These are phyloP conservation scores for Fusarium pseudograminearum DNA, from an alignment of 2,329 filamentous ascomycete genomes.

Conservation along the genomic window DNA sequence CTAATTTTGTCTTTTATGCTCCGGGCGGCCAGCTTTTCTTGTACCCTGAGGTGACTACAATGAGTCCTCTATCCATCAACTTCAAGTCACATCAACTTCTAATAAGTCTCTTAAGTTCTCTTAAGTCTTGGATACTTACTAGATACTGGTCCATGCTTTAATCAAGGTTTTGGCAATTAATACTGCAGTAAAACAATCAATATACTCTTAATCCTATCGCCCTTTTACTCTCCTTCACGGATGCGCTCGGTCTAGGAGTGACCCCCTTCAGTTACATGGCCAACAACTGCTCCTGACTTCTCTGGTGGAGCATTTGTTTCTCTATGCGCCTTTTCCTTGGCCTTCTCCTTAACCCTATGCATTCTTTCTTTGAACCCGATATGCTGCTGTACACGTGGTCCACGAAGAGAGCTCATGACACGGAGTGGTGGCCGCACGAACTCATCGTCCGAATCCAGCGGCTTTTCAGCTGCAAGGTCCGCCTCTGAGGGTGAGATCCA, in stretches of 20 bases:
- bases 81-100: neutral
- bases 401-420: conserved; percentile 50
- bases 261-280: conserved; percentile 13
- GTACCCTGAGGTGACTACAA: neutral
- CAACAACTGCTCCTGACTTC: conserved; percentile 16
- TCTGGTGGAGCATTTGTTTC: conserved; percentile 1
- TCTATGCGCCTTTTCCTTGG: conserved; percentile 37
- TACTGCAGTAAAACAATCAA: neutral
- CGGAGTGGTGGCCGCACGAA: conserved; percentile 44
- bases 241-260: neutral
- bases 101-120: too few species aligned
- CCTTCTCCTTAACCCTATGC: conserved; percentile 47
- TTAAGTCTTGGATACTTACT: neutral
- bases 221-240: conserved; percentile 7
- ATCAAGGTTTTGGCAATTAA: neutral
- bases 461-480: conserved; percentile 29
- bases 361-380: conserved; percentile 49
- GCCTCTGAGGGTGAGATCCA: conserved; percentile 43
- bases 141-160: neutral
- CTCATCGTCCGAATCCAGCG: conserved; percentile 40
- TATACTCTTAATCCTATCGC: neutral
- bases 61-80: neutral
- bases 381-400: conserved; percentile 48
- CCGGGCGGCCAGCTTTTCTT: neutral
- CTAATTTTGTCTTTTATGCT: neutral